Base-by-base conservation (phyloP, 2,329 filamentous ascomycete genomes). In the Trichophyton schoenleinii region DNA sequence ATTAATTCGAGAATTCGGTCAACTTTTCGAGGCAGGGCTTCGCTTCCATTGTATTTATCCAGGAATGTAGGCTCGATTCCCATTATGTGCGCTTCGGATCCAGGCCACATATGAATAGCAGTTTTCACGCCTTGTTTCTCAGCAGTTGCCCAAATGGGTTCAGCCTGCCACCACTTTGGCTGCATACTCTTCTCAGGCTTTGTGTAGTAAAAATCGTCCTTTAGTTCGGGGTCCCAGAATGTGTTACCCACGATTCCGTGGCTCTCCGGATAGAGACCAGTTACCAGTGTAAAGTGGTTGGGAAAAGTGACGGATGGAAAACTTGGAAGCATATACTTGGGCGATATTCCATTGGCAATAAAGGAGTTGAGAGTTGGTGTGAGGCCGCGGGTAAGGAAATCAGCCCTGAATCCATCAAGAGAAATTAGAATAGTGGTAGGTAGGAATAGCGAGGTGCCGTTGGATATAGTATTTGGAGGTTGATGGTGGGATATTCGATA, bases 61-160 rank as follows among this genome's bases (percentile, higher is more conserved):
- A 97, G 73, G 68, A 89, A 89, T 8, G 84, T 86, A 1, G 91
- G 89, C 64, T 91, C 85, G 18, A 86, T 78, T n/a, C 81, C 79
- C 11, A 84, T 80, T 63, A 95, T 87, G 71, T 90, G 86, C 4
- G 91, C 91, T 75, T 99, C 94, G 49, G 89, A 95, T 1, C 94
- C 94, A 1, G 94, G 94, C 94, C 94, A 99, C 94, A 99, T 99
- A 72, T 99, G 94, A 28, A 99, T 85, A 0, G 90, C 94, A 34
- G 86, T 85, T 61, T 83, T 83, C 36, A 95, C 79, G 4, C 87
- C 87, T 67, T 90, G 87, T 62, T 83, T 83, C 76, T 97, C 94
- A 3, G 92, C 92, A 0, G 92, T 95, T 28, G 87, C 87, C 94
- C 94, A 99, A 34, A 99, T 80, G 0, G 94, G 94, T 71, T 97